Base-by-base conservation (phyloP, 768 basidiomycete genomes). In the Boletus vinaceobasis region DNA sequence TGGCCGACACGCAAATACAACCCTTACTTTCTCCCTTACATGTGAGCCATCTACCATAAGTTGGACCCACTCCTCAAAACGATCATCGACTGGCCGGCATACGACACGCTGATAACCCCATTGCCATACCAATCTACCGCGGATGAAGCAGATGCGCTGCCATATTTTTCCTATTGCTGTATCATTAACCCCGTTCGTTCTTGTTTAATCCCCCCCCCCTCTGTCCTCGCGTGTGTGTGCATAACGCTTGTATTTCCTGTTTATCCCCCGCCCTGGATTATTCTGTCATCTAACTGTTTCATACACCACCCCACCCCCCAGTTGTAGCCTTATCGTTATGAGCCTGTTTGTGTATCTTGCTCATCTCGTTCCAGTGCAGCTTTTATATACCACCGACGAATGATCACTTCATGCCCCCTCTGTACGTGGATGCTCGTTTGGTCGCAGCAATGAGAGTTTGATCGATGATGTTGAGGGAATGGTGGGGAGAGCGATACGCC, bases 101-200 rank as follows among this genome's bases (percentile, higher is more conserved):
- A 38, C n/a, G 50, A 40, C 23, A 54, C 23, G 33, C 37, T 21
- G 23, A 53, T 53, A 54, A 37, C 31, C 31, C 23, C 21, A 35
- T 49, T 3, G 13, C 14, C 35, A 37, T 13, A 35, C 29, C 49
- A 23, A 53, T 13, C 37, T 13, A 9, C 29, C 37, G 32, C 7
- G 23, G 31, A 39, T 9, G 38, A 53, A 38, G 10, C 29, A 26
- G 27, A 31, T 37, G 49, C 9, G 49, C 38, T 29, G 26, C 29
- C n/a, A n/a, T n/a, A 53, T 13, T 54, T 19, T 37, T 5, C 32
- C 56, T 10, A 37, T 35, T 17, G 32, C 19, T 56, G 55, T 56
- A 56, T 56, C 55, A 15, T 4, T 56, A 56, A 46, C 11, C 47
- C 14, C 4, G 10, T 19, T n/a, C 6, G 9, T 26, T 23, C 23